Evolutionary conservation across 2,329 filamentous ascomycete genomes (phyloP), one percentile per base, ranked within the genome.

Genomic region (Aotearoamyces nothofagi): DNA sequence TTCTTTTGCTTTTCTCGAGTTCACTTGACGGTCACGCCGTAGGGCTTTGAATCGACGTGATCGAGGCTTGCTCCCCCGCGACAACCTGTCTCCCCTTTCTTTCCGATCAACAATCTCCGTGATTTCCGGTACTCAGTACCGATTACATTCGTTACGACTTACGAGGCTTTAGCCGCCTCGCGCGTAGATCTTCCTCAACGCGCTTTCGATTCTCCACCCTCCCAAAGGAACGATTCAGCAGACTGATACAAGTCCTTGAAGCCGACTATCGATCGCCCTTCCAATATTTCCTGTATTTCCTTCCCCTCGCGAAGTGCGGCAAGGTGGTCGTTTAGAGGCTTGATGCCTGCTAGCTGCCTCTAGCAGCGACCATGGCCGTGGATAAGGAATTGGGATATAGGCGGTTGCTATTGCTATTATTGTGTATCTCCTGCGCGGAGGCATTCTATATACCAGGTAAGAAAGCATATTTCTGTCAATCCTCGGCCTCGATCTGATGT

Each of bases 401-500:
- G n/a, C 15, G 15, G 9, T 63, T 57, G 47, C 47, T 73, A 19
- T 38, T 67, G 30, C 52, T 68, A 13, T 44, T 60, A 25, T 43
- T 61, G 10, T 44, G 55, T 29, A 39, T 66, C 32, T 62, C 63
- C 17, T 57, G 60, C 33, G 56, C 59, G 11, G 59, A 73, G 30
- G 79, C 77, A 20, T 92, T 92, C 52, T 92, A 92, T 52, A 78
- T 92, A 42, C 83, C 83, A 44, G 82, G 82, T 87, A 65, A 44
- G 60, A 36, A 15, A 5, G 24, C 30, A 11, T 9, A 13, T 16
- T 6, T 22, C 19, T 17, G 9, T 23, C 14, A 23, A 19, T 31
- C 15, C 26, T 16, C 15, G 11, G 14, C 3, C 5, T 10, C 13
- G 31, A 17, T 17, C 9, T 27, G 15, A 28, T 15, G 17, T 38